Evolutionary conservation across 768 basidiomycete species (phyloP).

Genomic region (Suillus ampliporus): DNA sequence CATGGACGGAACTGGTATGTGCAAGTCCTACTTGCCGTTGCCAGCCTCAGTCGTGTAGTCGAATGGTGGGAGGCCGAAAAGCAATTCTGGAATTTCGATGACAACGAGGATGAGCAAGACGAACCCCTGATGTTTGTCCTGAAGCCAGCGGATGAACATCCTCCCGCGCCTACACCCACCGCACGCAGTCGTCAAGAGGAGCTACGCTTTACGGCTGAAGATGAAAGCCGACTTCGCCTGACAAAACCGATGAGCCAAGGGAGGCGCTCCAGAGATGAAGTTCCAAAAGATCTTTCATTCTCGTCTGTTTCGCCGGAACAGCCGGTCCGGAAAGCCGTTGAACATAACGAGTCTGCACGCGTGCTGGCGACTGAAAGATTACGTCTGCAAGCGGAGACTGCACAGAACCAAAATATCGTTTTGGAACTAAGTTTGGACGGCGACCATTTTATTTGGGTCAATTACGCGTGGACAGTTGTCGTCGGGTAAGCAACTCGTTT

Average conservation of each 20-base stretch:
- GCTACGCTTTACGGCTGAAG: constrained; percentile 42
- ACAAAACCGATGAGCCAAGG: constrained; percentile 55
- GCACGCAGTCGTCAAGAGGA: constrained; percentile 41
- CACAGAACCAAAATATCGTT: constrained; percentile 95
- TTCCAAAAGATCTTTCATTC: constrained; percentile 51
- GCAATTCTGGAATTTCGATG: constrained; percentile 99
- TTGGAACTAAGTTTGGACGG: constrained; percentile 94
- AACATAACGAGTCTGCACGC: constrained; percentile 76
- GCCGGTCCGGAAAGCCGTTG: constrained; percentile 50
- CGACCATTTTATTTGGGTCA: constrained; percentile 94
- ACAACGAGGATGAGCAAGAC: constrained; percentile 86
- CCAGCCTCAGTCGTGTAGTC: constrained; percentile 93
- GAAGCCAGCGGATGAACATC: constrained; percentile 78
- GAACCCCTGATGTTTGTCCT: constrained; percentile 94
- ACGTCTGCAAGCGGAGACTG: constrained; percentile 89
- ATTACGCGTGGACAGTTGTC: constrained; percentile 93
- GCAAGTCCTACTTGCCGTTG: constrained; percentile 92
- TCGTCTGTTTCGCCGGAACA: constrained; percentile 44
- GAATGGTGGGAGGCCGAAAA: constrained; percentile 99
- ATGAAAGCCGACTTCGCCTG: constrained; percentile 49
- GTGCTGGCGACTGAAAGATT: constrained; percentile 89
- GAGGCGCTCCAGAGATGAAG: constrained; percentile 64
- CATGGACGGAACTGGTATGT: constrained; percentile 98
- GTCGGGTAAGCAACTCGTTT: constrained; percentile 66
- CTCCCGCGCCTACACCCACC: constrained; percentile 44